phyloP scores from a whole-genome alignment of 2,329 filamentous ascomycete species.

The Hypoxylon sp. region DNA sequence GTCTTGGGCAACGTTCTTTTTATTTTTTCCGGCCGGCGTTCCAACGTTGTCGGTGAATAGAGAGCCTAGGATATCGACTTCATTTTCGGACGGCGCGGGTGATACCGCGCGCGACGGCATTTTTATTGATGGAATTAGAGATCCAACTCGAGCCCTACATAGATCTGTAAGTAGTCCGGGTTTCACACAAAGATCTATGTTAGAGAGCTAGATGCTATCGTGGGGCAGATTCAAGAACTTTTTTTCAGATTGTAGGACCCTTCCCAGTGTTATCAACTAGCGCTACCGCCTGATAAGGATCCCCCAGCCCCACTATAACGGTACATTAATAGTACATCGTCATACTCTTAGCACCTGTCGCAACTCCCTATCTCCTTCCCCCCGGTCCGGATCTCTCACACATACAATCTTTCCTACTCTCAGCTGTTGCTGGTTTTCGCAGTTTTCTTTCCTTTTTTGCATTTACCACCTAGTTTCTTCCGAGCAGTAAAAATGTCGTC shows the following conservation, averaged over 20 bases:
- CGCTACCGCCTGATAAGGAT: conserved; percentile 32
- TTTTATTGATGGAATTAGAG: conserved; percentile 18
- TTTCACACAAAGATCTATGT: neutral
- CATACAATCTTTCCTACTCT: conserved; percentile 1
- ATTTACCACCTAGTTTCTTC: neutral
- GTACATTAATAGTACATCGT: conserved; percentile 14
- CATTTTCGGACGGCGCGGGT: conserved; percentile 87
- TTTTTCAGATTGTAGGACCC: conserved; percentile 35
- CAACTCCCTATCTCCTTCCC: conserved; percentile 28
- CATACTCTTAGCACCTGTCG: conserved; percentile 22
- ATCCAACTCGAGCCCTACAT: conserved; percentile 9
- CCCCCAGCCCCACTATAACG: conserved; percentile 4
- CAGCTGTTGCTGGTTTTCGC: conserved; percentile 4
- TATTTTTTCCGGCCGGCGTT: conserved; percentile 61
- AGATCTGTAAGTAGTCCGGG: neutral
- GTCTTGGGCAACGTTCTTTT: conserved; percentile 56
- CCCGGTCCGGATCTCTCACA: conserved; percentile 18
- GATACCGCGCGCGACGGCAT: conserved; percentile 85
- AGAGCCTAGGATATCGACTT: conserved; percentile 88
- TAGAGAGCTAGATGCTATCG: conserved; percentile 22
- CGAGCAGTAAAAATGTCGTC: conserved; percentile 56
- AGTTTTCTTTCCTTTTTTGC: conserved; percentile 1
- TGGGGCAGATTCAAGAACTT: conserved; percentile 43
- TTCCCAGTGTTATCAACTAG: conserved; percentile 30
- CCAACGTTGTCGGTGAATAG: conserved; percentile 77